Evolutionary conservation across 768 basidiomycete genomes (phyloP), one percentile per base, ranked within the genome.

Genomic region (Hysterangium stoloniferum): DNA sequence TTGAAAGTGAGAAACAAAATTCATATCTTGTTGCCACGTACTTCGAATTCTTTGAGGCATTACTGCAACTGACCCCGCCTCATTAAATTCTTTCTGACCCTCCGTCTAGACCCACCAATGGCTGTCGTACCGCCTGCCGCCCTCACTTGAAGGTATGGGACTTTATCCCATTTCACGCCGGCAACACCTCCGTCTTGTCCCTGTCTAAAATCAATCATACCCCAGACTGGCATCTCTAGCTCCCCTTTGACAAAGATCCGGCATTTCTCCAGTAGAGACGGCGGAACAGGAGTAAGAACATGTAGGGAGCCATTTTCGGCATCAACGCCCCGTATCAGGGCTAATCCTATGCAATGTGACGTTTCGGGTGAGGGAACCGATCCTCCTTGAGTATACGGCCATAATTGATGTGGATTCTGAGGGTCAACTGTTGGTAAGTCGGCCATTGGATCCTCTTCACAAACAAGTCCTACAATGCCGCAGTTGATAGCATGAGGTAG

Each of bases 61-160:
- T 12, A n/a, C 15, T 40, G 35, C 74, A 77, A 75, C 64, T 91
- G 88, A 6, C 78, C 82, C 56, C 78, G 79, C 22, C 92, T 71
- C 89, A 92, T 90, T 62, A 96, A 64, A 67, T 95, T 95, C 61
- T 91, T 74, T 63, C 93, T 74, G 38, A 89, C 80, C 36, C 81
- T 70, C 63, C 82, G 73, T 58, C 73, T 78, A 55, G 85, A 87
- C 8, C 74, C 80, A 2, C 91, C 93, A 8, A 83, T 64, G 1
- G 84, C 87, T 41, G 32, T 33, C 31, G 33, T 40, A n/a, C 24
- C 40, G 38, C 77, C 80, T 0, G 73, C 75, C 56, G 77, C 80
- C 0, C 83, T 82, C 80, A 82, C 85, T 57, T 84, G 83, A 62
- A 95, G 64, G 66, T 79, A 95, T n/a, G 93, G 82, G 17, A 80